Evolutionary conservation across 352 stramenopile species (phyloP).

Genomic region (Phytophthora foliorum): DNA sequence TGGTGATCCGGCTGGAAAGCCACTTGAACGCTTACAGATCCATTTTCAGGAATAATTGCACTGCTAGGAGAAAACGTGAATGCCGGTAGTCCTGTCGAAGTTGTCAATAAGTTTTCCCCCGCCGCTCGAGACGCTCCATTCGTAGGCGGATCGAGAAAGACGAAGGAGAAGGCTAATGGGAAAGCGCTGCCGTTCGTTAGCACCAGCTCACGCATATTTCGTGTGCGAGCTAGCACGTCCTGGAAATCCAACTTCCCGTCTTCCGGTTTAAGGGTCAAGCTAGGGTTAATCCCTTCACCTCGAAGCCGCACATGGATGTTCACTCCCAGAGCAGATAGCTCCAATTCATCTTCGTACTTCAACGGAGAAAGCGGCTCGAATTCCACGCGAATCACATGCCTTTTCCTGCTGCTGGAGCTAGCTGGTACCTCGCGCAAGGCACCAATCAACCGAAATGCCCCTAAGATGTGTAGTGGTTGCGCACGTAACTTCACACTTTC

Average conservation of each 20-base stretch:
- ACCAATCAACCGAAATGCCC: slow-evolving; percentile 87
- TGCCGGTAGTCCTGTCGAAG: slow-evolving; percentile 43
- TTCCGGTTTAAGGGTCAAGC: slow-evolving; percentile 65
- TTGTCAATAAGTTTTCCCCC: not conserved
- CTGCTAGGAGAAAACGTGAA: slow-evolving; percentile 78
- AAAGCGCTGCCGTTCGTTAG: slow-evolving; percentile 77
- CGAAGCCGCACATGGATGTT: slow-evolving; percentile 52
- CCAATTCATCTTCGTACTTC: slow-evolving; percentile 80
- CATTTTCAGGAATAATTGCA: slow-evolving; percentile 67
- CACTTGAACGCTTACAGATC: slow-evolving; percentile 62
- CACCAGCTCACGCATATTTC: slow-evolving; percentile 52
- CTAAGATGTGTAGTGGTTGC: slow-evolving; percentile 80
- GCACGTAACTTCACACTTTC: slow-evolving; percentile 53
- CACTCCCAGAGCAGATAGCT: slow-evolving; percentile 44
- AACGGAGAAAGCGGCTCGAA: slow-evolving; percentile 68
- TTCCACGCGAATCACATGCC: slow-evolving; percentile 58
- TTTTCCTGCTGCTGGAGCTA: slow-evolving; percentile 22
- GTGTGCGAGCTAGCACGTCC: slow-evolving; percentile 71
- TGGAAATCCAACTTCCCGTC: slow-evolving; percentile 76
- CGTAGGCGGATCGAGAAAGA: slow-evolving; percentile 19
- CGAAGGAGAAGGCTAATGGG: slow-evolving; percentile 66
- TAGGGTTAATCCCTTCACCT: slow-evolving; percentile 84
- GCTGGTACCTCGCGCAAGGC: slow-evolving; percentile 53
- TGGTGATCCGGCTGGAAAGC: slow-evolving; percentile 74
- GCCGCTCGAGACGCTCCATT: slow-evolving; percentile 2